Base-by-base conservation (phyloP, 192 early-diverging fungal species). In the Podila verticillata region DNA sequence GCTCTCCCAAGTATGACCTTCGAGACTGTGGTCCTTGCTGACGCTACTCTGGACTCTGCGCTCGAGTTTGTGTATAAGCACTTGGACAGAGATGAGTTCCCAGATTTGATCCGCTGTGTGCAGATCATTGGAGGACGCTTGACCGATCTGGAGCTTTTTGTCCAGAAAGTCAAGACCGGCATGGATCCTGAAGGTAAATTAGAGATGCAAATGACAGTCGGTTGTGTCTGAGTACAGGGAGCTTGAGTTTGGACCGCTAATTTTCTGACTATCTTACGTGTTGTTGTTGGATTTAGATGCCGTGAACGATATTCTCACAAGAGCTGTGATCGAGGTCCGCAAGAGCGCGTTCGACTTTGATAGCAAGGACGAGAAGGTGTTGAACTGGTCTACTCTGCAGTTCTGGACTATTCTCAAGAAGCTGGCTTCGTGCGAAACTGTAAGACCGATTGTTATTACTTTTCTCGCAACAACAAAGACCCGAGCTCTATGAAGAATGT, bases 391-490 rank as follows among this genome's bases (percentile, higher is more conserved):
- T 30, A 83, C 92, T 3, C 85, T 95, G 36, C 98, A 99, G 84
- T 97, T 98, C 82, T 98, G 96, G 95, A 87, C 91, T 35, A 75
- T 98, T 17, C 85, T 97, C 58, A 89, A 93, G 59, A 73, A 88
- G 60, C 85, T 99, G 30, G 88, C 91, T 9, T 77, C 82, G 32
- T 62, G 83, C 12, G 84, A 85, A n/a, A 83, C 83, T 48, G 90
- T 87, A 84, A 63, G 85, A 59, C 36, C n/a, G 19, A 57, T 47
- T 47, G 44, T 7, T 47, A 51, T 57, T 68, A 68, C 69, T 47
- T 5, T 82, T n/a, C n/a, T n/a, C n/a, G n/a, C n/a, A n/a, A n/a
- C n/a, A n/a, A n/a, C n/a, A n/a, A n/a, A n/a, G n/a, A n/a, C n/a
- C n/a, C n/a, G n/a, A n/a, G n/a, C n/a, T n/a, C n/a, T n/a, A n/a